These are phyloP conservation scores for Psophocarpus tetragonolobus DNA, from an alignment of 306 rosid species.

Conservation along the genomic window DNA sequence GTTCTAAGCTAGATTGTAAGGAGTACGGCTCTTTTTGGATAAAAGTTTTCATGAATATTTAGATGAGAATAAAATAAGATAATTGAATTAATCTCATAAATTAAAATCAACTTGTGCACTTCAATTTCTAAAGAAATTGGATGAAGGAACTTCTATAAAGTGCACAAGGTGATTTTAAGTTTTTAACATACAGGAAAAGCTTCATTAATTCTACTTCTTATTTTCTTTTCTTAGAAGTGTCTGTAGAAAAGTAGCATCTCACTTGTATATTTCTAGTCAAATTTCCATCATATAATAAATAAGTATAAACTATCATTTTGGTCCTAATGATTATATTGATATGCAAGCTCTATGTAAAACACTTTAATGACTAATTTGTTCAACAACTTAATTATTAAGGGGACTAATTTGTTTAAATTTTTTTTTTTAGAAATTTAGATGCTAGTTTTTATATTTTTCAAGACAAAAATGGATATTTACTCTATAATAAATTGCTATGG, in stretches of 20 bases:
- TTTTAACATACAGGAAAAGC: not conserved
- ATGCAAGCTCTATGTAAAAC: no score
- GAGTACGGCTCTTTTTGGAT: not conserved
- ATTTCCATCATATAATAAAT: not conserved
- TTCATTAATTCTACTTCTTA: not conserved
- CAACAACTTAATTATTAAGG: no score
- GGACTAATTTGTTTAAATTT: no score
- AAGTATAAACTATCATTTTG: no score
- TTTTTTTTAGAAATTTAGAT: no score
- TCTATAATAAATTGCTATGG: not conserved
- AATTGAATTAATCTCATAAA: not conserved
- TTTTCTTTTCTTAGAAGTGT: not conserved
- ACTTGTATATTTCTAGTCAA: not conserved
- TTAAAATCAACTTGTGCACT: not conserved
- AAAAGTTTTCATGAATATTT: not conserved
- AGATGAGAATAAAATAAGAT: not conserved
- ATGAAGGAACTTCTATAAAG: not conserved
- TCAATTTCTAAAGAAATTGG: no score
- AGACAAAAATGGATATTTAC: no score
- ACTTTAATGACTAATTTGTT: no score
- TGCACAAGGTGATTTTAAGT: not conserved
- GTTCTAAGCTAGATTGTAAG: not conserved
- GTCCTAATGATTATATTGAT: no score
- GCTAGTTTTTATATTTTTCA: no score
- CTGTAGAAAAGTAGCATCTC: not conserved